phyloP scores from a whole-genome alignment of 129 eudicot species.

The Chrysanthemum makinoi region DNA sequence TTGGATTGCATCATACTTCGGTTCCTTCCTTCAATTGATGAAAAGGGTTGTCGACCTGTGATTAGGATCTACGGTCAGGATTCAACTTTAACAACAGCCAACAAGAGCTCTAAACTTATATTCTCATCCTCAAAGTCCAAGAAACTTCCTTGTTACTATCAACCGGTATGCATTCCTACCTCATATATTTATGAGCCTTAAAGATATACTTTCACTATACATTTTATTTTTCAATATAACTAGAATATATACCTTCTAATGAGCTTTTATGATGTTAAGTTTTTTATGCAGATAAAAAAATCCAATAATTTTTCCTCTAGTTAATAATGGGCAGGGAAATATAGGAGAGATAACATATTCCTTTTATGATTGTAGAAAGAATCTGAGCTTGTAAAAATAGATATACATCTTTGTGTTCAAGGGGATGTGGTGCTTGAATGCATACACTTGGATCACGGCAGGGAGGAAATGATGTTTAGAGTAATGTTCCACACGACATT shows the following conservation, averaged over 20 bases:
- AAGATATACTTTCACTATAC: too few relatives aligned
- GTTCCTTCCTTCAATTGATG: slow-evolving; percentile 59
- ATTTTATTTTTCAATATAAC: too few relatives aligned
- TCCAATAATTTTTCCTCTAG: slow-evolving; percentile 2
- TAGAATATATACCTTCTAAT: too few relatives aligned
- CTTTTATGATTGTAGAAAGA: slow-evolving; percentile 71
- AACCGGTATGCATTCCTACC: slow-evolving; percentile 40
- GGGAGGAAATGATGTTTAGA: slow-evolving; percentile 82
- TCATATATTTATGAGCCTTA: slow-evolving; percentile 1
- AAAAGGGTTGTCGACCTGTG: slow-evolving; percentile 85
- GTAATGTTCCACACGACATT: slow-evolving; percentile 93
- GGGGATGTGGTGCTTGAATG: slow-evolving; percentile 95
- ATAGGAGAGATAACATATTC: neutral
- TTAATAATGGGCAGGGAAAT: too few relatives aligned
- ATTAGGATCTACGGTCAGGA: slow-evolving; percentile 87
- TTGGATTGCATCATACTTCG: slow-evolving; percentile 73
- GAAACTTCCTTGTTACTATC: slow-evolving; percentile 52
- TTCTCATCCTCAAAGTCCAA: slow-evolving; percentile 53
- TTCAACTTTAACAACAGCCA: slow-evolving; percentile 55
- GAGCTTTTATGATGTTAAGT: too few relatives aligned
- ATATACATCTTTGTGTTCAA: slow-evolving; percentile 68
- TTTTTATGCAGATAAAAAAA: too few relatives aligned
- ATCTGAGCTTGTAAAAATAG: slow-evolving; percentile 63
- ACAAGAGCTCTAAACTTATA: slow-evolving; percentile 66
- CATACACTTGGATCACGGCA: slow-evolving; percentile 63